These are phyloP conservation scores for Cladosporium velox DNA, from an alignment of 2,329 filamentous ascomycete species.

Conservation along the genomic window DNA sequence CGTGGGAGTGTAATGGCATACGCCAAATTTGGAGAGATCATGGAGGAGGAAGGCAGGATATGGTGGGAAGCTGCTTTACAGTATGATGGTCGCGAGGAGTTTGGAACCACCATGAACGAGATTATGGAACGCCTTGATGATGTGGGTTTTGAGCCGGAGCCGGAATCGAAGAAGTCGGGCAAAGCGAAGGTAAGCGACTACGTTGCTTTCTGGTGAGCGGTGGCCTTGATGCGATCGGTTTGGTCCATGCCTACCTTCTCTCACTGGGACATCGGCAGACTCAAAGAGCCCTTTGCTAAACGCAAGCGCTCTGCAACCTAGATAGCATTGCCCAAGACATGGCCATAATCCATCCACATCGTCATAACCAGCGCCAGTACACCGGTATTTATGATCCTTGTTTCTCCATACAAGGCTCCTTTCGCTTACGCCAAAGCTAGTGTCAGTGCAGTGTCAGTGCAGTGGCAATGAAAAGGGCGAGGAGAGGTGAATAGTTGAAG, in stretches of 20 bases:
- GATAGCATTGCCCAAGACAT: neutral
- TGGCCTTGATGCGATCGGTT: neutral
- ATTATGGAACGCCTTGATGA: constrained; percentile 7
- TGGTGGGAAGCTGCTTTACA: constrained; percentile 30
- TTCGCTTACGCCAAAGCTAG: neutral
- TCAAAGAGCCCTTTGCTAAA: neutral
- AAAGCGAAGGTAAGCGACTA: neutral
- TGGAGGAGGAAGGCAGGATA: constrained; percentile 18
- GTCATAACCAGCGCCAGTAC: neutral
- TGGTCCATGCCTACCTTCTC: neutral
- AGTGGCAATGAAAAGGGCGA: neutral
- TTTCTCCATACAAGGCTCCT: neutral
- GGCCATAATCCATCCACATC: neutral
- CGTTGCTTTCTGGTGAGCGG: constrained; percentile 11
- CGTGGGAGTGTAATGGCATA: neutral
- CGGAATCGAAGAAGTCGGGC: neutral
- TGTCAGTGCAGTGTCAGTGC: neutral
- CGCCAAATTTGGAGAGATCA: neutral
- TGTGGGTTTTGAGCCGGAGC: neutral
- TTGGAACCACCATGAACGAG: neutral
- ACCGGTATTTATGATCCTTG: neutral
- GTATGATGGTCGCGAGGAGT: neutral
- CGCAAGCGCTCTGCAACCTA: neutral
- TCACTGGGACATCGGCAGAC: neutral
- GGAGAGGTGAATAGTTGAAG: neutral